Evolutionary conservation across 345 rosid species (phyloP), one percentile per base, ranked within the genome.

Genomic region (Moricandia arvensis): DNA sequence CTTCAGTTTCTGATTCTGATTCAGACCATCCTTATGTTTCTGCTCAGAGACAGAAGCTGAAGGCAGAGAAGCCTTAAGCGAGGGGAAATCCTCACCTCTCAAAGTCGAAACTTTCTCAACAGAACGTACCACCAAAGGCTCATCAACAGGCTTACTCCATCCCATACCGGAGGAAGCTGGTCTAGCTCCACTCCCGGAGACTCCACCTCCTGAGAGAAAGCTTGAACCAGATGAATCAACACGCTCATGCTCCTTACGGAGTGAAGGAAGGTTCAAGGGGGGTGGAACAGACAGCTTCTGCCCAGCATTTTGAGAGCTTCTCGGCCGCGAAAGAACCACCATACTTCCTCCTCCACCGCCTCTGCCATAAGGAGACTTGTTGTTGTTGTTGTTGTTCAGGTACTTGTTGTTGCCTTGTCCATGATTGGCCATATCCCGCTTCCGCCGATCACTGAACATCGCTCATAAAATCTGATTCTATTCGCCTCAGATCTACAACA

Each of bases 61-160:
- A 69, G 98, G 91, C 63, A 95, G 67, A 29, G 90, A 81, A 38
- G 98, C 99, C 77, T 74, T 84, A 76, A 96, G 81, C 0, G 98
- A 90, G 12, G 99, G 99, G 66, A 96, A 96, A 79, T 96, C 99
- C 77, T 96, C 98, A 34, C 98, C 96, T 82, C 88, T 90, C 85
- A 93, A 83, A 43, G 92, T 87, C 0, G 89, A 69, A 26, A 81
- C 87, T 81, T 87, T 96, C 79, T 87, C 93, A 3, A 79, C 79
- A 3, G 78, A 58, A 13, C 60, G 74, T 18, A 73, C 72, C 66
- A 80, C 74, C 68, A 80, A 54, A 51, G 79, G 78, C 73, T 91
- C 53, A 4, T 45, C 11, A 73, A 75, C 41, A n/a, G 94, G 96
- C 82, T 93, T 96, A 26, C 86, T 85, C 98, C 99, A 96, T 6